A percentile compares a stretch with the other conserved stretches of the same genome.
Evolutionary conservation across 768 basidiomycete genomes (phyloP).

Genomic region (Dacryopinax spathularia): DNA sequence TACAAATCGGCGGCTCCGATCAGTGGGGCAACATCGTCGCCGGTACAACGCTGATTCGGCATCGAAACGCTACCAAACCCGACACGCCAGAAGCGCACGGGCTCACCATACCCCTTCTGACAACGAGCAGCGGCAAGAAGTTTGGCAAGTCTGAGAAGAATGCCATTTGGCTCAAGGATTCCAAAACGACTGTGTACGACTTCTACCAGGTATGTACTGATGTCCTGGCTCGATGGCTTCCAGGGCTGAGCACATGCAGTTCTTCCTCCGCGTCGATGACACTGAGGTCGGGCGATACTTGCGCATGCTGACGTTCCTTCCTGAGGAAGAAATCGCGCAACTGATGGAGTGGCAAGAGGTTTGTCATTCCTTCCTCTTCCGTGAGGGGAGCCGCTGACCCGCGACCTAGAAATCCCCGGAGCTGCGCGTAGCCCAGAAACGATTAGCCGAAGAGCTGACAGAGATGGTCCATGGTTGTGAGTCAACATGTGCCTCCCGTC

Average conservation of each 20-base stretch:
- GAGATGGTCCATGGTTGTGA: constrained; percentile 45
- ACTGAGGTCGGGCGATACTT: constrained; percentile 67
- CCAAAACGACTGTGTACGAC: constrained; percentile 72
- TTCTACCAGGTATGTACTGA: constrained; percentile 71
- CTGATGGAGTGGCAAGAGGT: constrained; percentile 50
- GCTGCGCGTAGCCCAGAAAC: constrained; percentile 34
- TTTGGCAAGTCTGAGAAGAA: constrained; percentile 97
- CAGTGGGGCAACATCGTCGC: constrained; percentile 98
- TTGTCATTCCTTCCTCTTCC: constrained; percentile 13
- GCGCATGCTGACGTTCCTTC: constrained; percentile 66
- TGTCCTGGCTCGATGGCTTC: background rate
- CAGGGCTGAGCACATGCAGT: constrained; percentile 34
- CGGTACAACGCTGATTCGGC: constrained; percentile 75
- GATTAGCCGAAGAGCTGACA: constrained; percentile 45
- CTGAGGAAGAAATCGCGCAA: constrained; percentile 40
- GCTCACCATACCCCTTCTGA: constrained; percentile 85
- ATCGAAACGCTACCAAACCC: constrained; percentile 17
- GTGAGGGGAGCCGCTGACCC: background rate
- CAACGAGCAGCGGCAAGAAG: constrained; percentile 79
- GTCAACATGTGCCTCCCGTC: constrained; percentile 12
- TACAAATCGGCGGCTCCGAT: constrained; percentile 93
- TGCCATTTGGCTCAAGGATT: constrained; percentile 75
- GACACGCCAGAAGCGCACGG: constrained; percentile 41
- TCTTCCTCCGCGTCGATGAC: constrained; percentile 73
- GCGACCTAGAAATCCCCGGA: constrained; percentile 26